Evolutionary conservation across 2,329 filamentous ascomycete genomes (phyloP).

Genomic region (Colletotrichum filicis): DNA sequence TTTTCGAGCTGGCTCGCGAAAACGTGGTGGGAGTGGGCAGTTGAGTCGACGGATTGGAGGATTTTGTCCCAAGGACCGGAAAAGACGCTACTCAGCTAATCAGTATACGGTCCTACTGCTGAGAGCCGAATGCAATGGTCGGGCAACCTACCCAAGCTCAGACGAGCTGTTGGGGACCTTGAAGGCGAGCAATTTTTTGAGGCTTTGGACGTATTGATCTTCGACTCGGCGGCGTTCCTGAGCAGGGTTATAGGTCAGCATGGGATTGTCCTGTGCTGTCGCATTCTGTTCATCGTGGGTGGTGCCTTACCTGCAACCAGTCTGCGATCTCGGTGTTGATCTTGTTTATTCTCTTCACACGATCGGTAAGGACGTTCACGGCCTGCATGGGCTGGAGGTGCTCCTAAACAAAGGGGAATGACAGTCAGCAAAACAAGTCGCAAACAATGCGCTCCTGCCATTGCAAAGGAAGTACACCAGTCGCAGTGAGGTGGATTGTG

Average conservation of each 20-base stretch:
- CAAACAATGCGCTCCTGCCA: slow-evolving; percentile 29
- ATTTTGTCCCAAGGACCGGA: slow-evolving; percentile 91
- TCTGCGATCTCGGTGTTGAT: slow-evolving; percentile 93
- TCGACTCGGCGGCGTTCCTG: slow-evolving; percentile 95
- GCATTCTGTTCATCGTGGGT: not conserved
- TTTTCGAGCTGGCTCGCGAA: slow-evolving; percentile 85
- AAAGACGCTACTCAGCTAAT: slow-evolving; percentile 75
- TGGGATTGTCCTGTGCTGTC: slow-evolving; percentile 4
- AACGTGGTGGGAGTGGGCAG: slow-evolving; percentile 85
- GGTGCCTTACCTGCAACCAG: slow-evolving; percentile 84
- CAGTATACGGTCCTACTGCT: slow-evolving; percentile 7
- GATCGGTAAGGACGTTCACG: slow-evolving; percentile 83
- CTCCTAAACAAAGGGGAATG: slow-evolving; percentile 63
- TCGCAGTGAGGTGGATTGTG: not conserved
- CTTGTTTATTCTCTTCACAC: slow-evolving; percentile 86
- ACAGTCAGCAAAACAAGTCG: slow-evolving; percentile 34
- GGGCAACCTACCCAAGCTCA: slow-evolving; percentile 81
- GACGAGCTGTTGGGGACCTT: slow-evolving; percentile 79
- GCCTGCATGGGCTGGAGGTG: slow-evolving; percentile 85
- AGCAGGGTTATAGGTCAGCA: slow-evolving; percentile 34
- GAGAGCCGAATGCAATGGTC: not conserved
- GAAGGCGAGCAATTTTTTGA: slow-evolving; percentile 83
- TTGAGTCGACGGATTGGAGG: slow-evolving; percentile 79
- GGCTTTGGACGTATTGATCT: slow-evolving; percentile 84
- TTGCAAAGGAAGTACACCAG: not conserved